Evolutionary conservation across 1,284 basidiomycete genomes (phyloP).

Genomic region (Earliella scabrosa): DNA sequence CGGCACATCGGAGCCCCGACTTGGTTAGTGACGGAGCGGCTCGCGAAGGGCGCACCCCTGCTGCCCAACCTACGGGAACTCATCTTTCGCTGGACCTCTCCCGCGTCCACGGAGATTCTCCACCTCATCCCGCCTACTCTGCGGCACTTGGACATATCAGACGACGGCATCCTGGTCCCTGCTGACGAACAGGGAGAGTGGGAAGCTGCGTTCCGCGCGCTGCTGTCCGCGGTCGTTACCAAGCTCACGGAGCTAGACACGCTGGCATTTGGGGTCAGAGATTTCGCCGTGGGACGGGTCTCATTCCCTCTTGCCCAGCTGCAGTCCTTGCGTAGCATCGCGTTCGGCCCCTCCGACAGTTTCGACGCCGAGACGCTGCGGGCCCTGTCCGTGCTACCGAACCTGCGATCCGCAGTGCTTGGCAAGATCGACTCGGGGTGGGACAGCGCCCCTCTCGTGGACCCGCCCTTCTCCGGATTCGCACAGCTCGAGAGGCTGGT

Average conservation of each 20-base stretch:
- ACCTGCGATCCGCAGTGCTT: neutral
- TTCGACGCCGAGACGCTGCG: neutral
- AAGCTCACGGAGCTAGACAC: neutral
- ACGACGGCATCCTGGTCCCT: neutral
- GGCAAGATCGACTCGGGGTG: neutral
- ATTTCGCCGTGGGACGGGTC: neutral
- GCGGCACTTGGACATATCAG: neutral
- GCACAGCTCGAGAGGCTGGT: neutral
- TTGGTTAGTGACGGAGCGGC: neutral
- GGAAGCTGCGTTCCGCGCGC: neutral
- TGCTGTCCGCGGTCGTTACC: neutral
- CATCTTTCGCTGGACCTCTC: neutral
- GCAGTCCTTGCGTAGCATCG: neutral
- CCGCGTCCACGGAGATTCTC: neutral
- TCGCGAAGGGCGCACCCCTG: neutral
- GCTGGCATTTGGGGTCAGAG: neutral
- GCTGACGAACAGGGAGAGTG: neutral
- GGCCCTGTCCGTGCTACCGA: neutral
- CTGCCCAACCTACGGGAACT: neutral
- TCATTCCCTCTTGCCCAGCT: neutral
- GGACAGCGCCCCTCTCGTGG: neutral
- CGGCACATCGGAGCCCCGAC: neutral
- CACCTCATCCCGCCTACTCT: neutral
- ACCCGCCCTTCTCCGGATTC: neutral
- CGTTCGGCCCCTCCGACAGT: neutral